A percentile compares a stretch with the other conserved stretches of the same genome.
These are phyloP conservation scores for Fusarium bulbicola DNA, from an alignment of 2,329 filamentous ascomycete species.

Conservation along the genomic window DNA sequence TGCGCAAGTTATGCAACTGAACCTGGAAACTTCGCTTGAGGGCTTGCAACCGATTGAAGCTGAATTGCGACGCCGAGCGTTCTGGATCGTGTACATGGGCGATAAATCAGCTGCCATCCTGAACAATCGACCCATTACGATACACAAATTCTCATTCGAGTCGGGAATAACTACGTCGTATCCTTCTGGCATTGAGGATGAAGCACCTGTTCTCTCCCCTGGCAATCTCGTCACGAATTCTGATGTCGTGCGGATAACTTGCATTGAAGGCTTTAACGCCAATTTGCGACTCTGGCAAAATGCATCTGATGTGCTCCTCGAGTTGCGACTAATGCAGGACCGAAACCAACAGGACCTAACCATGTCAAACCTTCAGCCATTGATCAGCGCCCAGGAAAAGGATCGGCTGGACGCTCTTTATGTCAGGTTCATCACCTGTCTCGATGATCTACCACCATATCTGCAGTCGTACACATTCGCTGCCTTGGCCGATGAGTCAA, in stretches of 20 bases:
- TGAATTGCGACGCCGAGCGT: slow-evolving; percentile 48
- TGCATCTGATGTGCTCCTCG: slow-evolving; percentile 51
- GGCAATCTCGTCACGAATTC: slow-evolving; percentile 14
- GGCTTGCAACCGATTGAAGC: slow-evolving; percentile 50
- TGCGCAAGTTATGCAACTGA: slow-evolving; percentile 54
- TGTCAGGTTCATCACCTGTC: slow-evolving; percentile 52
- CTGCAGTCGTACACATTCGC: slow-evolving; percentile 45
- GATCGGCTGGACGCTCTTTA: slow-evolving; percentile 49
- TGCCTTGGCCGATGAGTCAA: slow-evolving; percentile 3
- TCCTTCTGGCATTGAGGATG: slow-evolving; percentile 45
- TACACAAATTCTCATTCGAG: slow-evolving; percentile 55
- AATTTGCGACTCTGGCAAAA: slow-evolving; percentile 53
- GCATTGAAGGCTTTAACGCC: slow-evolving; percentile 54
- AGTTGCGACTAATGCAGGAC: slow-evolving; percentile 47
- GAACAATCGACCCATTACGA: slow-evolving; percentile 54
- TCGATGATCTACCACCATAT: slow-evolving; percentile 51
- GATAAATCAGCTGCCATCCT: slow-evolving; percentile 53
- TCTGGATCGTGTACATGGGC: slow-evolving; percentile 53
- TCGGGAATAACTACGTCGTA: slow-evolving; percentile 50
- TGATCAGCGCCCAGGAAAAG: slow-evolving; percentile 41
- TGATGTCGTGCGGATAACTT: slow-evolving; percentile 35
- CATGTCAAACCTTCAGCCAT: neutral
- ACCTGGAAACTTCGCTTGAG: slow-evolving; percentile 51
- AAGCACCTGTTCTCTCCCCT: slow-evolving; percentile 25
- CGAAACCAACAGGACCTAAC: slow-evolving; percentile 23